These are phyloP conservation scores for Teratosphaeria destructans DNA, from an alignment of 2,329 filamentous ascomycete genomes.

Conservation along the genomic window DNA sequence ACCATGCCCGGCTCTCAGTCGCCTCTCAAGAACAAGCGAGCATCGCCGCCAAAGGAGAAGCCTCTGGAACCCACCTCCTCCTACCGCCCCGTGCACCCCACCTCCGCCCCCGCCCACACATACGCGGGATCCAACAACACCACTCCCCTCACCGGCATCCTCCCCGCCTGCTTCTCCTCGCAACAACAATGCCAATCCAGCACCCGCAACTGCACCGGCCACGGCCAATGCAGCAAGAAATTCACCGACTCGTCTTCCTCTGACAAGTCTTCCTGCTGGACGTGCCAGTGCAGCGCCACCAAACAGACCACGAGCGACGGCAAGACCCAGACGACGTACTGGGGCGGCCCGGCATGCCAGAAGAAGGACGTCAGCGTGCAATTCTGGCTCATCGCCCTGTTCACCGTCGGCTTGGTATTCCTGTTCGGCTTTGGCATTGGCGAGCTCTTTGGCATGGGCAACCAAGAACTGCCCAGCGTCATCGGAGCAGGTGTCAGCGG, in stretches of 20 bases:
- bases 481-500: slow-evolving; percentile 89
- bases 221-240: slow-evolving; percentile 65
- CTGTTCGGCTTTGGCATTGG: slow-evolving; percentile 62
- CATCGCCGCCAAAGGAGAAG: slow-evolving; percentile 12
- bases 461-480: slow-evolving; percentile 81
- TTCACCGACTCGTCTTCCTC: slow-evolving; percentile 41
- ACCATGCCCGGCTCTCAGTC: slow-evolving; percentile 15
- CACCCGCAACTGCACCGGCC: slow-evolving; percentile 73
- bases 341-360: slow-evolving; percentile 78
- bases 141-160: slow-evolving; percentile 37
- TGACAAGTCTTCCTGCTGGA: slow-evolving; percentile 53
- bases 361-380: slow-evolving; percentile 83
- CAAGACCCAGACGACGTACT: slow-evolving; percentile 55
- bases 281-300: slow-evolving; percentile 63
- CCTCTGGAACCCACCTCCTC: slow-evolving; percentile 7
- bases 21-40: slow-evolving; percentile 14
- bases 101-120: slow-evolving; percentile 21
- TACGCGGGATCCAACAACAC: slow-evolving; percentile 23
- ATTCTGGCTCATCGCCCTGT: slow-evolving; percentile 77
- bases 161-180: slow-evolving; percentile 67
- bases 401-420: slow-evolving; percentile 59
- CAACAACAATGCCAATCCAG: slow-evolving; percentile 55
- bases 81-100: slow-evolving; percentile 16
- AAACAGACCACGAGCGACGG: slow-evolving; percentile 39
- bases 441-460: slow-evolving; percentile 72